Conservation (phyloP, 2,329 filamentous ascomycete species). For the Raffaelea albimanens region DNA sequence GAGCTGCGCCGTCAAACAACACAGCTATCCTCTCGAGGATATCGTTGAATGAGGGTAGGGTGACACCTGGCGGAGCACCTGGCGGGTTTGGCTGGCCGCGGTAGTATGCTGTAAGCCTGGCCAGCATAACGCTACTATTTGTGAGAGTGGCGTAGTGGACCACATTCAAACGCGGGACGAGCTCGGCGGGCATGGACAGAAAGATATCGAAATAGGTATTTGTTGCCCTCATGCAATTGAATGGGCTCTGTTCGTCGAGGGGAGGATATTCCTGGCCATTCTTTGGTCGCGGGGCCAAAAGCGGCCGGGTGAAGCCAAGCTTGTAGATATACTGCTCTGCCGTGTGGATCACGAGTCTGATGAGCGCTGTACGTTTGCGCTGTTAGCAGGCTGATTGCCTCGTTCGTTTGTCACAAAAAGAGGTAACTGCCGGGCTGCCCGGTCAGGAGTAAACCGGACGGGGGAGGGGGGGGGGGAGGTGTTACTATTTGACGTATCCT, state of each 20-base stretch:
- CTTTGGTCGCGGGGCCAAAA: neutral
- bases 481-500: neutral
- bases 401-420: neutral
- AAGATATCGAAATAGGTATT: conserved; percentile 12
- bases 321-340: conserved; percentile 14
- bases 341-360: conserved; percentile 13
- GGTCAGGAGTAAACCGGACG: neutral
- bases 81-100: conserved; percentile 8
- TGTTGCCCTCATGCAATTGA: conserved; percentile 10
- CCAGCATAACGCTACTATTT: conserved; percentile 13
- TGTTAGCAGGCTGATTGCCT: no score
- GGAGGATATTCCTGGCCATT: neutral
- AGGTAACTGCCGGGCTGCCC: no score
- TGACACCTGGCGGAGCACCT: conserved; percentile 5
- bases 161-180: conserved; percentile 10
- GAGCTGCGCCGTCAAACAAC: conserved; percentile 7
- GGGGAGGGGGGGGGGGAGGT: neutral
- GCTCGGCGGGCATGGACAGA: conserved; percentile 10
- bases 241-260: neutral
- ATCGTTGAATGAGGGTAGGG: conserved; percentile 9
- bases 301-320: conserved; percentile 9
- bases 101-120: conserved; percentile 13
- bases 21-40: conserved; percentile 12
- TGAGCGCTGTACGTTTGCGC: conserved; percentile 5
- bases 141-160: conserved; percentile 11